Conservation (phyloP, 2,329 filamentous ascomycete species). For the Malbranchea zuffiana region DNA sequence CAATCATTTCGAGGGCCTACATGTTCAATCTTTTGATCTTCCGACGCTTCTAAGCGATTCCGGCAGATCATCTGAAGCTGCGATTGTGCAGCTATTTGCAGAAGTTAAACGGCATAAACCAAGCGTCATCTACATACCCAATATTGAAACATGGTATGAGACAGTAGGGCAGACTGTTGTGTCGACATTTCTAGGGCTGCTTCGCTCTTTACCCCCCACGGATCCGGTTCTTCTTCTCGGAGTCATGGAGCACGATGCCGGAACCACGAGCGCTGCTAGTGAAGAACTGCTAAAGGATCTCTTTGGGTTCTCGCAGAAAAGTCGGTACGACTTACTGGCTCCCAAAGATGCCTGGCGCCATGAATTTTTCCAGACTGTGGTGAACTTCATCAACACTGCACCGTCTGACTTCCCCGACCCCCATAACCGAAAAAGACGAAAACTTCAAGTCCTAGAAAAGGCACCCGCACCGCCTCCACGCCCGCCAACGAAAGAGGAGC, state of each 20-base stretch:
- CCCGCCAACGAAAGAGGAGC: constrained; percentile 63
- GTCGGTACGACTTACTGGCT: constrained; percentile 57
- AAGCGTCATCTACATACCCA: constrained; percentile 87
- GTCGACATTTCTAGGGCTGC: constrained; percentile 69
- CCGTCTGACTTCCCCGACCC: constrained; percentile 82
- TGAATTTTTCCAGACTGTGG: constrained; percentile 67
- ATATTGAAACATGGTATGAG: constrained; percentile 77
- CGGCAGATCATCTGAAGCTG: constrained; percentile 70
- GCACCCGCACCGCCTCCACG: constrained; percentile 56
- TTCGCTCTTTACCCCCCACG: constrained; percentile 74
- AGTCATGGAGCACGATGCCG: constrained; percentile 61
- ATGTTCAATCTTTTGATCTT: constrained; percentile 90
- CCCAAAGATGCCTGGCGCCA: constrained; percentile 55
- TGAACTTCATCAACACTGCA: constrained; percentile 64
- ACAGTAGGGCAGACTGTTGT: constrained; percentile 55
- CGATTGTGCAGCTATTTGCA: constrained; percentile 79
- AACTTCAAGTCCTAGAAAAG: constrained; percentile 63
- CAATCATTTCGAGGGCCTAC: constrained; percentile 83
- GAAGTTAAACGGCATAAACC: constrained; percentile 92
- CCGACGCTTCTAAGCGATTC: constrained; percentile 75
- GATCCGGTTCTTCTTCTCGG: constrained; percentile 82
- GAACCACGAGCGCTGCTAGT: constrained; percentile 44
- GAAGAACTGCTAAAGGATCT: constrained; percentile 58
- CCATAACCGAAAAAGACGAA: constrained; percentile 72
- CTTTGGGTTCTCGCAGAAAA: constrained; percentile 76